phyloP scores from a whole-genome alignment of 2,329 filamentous ascomycete species.

The Dactylellina cionopaga region DNA sequence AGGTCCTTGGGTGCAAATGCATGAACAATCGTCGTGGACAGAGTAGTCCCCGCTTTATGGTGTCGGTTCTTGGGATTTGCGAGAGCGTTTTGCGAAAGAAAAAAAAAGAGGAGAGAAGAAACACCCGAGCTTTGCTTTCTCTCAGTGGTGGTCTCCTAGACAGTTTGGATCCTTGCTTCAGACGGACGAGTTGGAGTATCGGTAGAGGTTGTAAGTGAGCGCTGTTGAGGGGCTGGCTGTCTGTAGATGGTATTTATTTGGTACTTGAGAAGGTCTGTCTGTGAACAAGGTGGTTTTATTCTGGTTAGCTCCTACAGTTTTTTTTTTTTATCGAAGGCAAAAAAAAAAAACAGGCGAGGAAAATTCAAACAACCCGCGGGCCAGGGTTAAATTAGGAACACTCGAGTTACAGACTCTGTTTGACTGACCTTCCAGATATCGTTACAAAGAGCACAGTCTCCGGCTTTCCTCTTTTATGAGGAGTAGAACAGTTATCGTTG shows the following conservation, averaged over 20 bases:
- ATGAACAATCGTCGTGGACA: conserved; percentile 53
- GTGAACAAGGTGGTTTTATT: conserved; percentile 33
- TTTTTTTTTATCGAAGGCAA: too few relatives aligned
- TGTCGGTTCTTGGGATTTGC: conserved; percentile 23
- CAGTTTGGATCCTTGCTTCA: conserved; percentile 12
- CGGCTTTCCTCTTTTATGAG: conserved; percentile 26
- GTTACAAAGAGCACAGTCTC: conserved; percentile 40
- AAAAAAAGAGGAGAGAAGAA: conserved; percentile 34
- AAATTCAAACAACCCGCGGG: too few relatives aligned
- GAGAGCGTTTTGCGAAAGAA: background rate
- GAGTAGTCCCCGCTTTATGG: conserved; percentile 50
- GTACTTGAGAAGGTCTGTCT: conserved; percentile 6
- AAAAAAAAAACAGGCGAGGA: background rate
- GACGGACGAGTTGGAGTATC: conserved; percentile 13
- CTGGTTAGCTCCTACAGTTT: conserved; percentile 26
- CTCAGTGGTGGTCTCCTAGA: conserved; percentile 4
- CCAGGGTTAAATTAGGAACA: too few relatives aligned
- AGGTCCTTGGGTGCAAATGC: conserved; percentile 54
- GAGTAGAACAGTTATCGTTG: conserved; percentile 32
- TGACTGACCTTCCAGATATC: conserved; percentile 37
- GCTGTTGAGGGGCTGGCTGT: conserved; percentile 11
- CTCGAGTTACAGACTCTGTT: too few relatives aligned
- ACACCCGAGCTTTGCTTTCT: conserved; percentile 12
- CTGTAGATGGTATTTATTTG: conserved; percentile 1
- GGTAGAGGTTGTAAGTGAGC: conserved; percentile 33